phyloP scores from a whole-genome alignment of 2,329 filamentous ascomycete genomes.

The Ascochyta viciae-villosae region DNA sequence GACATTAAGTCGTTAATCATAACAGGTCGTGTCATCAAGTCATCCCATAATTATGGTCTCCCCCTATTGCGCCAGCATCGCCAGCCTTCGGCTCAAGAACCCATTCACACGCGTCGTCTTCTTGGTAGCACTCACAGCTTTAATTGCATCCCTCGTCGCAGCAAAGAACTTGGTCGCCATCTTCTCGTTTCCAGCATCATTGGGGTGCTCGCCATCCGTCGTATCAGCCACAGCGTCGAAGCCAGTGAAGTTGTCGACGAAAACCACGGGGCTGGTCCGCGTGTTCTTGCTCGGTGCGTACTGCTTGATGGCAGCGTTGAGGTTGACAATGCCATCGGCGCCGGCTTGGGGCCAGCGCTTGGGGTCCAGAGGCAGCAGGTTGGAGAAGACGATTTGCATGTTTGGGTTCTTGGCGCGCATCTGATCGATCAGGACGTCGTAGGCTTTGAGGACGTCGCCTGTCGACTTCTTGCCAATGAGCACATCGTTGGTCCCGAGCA shows the following conservation, averaged over 20 bases:
- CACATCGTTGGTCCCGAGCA: conserved; percentile 56
- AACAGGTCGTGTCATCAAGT: background rate
- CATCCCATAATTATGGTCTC: background rate
- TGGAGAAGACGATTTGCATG: conserved; percentile 51
- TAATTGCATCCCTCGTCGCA: conserved; percentile 22
- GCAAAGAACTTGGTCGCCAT: conserved; percentile 38
- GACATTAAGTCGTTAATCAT: conserved; percentile 14
- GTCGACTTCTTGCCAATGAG: conserved; percentile 44
- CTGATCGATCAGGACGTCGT: conserved; percentile 49
- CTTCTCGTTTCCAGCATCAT: conserved; percentile 39
- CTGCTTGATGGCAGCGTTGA: conserved; percentile 26
- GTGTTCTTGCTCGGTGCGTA: conserved; percentile 34
- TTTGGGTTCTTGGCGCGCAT: conserved; percentile 53
- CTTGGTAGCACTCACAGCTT: conserved; percentile 18
- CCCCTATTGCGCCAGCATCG: conserved; percentile 6
- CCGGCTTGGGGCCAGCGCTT: conserved; percentile 28
- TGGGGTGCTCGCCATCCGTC: conserved; percentile 46
- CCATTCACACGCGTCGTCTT: conserved; percentile 5
- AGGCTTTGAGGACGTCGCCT: conserved; percentile 48
- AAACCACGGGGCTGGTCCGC: conserved; percentile 29
- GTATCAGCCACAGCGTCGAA: conserved; percentile 43
- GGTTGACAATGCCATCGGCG: conserved; percentile 25
- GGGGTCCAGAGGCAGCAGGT: conserved; percentile 38
- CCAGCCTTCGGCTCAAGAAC: conserved; percentile 8
- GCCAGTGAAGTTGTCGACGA: conserved; percentile 40